Percentiles rank a stretch among this genome's conserved stretches.
Evolutionary conservation across 805 yeast genomes (phyloP).

Genomic region (Metschnikowia continentalis): DNA sequence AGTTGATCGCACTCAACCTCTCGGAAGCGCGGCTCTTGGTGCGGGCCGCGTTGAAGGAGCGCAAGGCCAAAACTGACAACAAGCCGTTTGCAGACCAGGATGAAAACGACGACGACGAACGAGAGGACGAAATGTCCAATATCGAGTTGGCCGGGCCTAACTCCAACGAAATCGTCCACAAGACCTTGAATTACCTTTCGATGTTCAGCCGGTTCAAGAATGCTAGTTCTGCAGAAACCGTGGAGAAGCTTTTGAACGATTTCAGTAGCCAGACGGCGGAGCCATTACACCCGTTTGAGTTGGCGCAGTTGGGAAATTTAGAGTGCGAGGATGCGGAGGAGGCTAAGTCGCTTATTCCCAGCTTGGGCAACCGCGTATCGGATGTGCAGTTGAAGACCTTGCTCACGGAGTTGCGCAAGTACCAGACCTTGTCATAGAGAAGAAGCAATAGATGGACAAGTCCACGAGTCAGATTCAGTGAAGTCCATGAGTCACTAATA

Average conservation of each 20-base stretch:
- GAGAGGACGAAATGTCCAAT: constrained; percentile 44
- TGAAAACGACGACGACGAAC: constrained; percentile 37
- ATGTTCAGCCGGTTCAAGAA: constrained; percentile 88
- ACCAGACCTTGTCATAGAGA: constrained; percentile 38
- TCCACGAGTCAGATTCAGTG: too few relatives aligned
- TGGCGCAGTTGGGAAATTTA: constrained; percentile 85
- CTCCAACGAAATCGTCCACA: constrained; percentile 83
- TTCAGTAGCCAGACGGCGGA: constrained; percentile 46
- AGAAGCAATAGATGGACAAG: background rate
- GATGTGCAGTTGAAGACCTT: constrained; percentile 85
- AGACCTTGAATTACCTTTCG: constrained; percentile 82
- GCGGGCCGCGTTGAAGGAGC: constrained; percentile 80
- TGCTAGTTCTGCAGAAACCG: constrained; percentile 89
- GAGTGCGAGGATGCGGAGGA: constrained; percentile 97
- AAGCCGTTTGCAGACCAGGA: constrained; percentile 23
- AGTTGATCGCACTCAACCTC: constrained; percentile 77
- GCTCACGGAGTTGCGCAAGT: constrained; percentile 76
- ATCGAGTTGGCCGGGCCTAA: constrained; percentile 59
- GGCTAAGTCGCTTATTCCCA: constrained; percentile 90
- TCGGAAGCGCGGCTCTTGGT: constrained; percentile 88
- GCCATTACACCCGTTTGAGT: constrained; percentile 87
- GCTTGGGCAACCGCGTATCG: constrained; percentile 72
- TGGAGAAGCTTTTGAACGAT: constrained; percentile 79
- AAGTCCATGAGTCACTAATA: too few relatives aligned
- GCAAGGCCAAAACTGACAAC: constrained; percentile 36